These are phyloP conservation scores for Apophysomyces elegans DNA, from an alignment of 371 early-diverging fungal species.

Conservation along the genomic window DNA sequence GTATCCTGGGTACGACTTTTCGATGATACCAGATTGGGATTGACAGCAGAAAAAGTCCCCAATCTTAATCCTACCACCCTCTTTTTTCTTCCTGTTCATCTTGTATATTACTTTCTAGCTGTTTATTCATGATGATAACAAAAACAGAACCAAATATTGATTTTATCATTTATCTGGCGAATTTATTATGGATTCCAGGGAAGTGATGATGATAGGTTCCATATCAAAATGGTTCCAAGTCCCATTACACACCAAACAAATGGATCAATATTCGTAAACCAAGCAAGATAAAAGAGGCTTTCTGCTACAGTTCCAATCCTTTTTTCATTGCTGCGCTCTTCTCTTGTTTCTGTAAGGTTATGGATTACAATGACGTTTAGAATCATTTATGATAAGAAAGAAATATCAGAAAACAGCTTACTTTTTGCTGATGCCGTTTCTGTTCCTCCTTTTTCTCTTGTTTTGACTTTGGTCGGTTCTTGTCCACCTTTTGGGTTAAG, in stretches of 20 bases:
- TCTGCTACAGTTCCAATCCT: background rate
- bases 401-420: background rate
- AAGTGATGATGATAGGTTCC: background rate
- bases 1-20: conserved; percentile 57
- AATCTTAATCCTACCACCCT: no score
- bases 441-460: conserved; percentile 4
- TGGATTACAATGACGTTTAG: no score
- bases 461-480: conserved; percentile 8
- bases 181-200: background rate
- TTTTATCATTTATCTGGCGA: background rate
- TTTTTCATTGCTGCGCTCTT: background rate
- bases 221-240: no score
- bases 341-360: background rate
- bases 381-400: no score
- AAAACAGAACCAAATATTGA: background rate
- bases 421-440: conserved; percentile 6
- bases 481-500: background rate
- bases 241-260: no score
- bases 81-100: no score
- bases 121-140: no score
- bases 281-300: no score
- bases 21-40: conserved; percentile 57
- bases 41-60: background rate
- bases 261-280: no score
- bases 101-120: no score